These are phyloP conservation scores for Calamus simplicifolius DNA, from an alignment of 176 grass and related monocot species.

Conservation along the genomic window DNA sequence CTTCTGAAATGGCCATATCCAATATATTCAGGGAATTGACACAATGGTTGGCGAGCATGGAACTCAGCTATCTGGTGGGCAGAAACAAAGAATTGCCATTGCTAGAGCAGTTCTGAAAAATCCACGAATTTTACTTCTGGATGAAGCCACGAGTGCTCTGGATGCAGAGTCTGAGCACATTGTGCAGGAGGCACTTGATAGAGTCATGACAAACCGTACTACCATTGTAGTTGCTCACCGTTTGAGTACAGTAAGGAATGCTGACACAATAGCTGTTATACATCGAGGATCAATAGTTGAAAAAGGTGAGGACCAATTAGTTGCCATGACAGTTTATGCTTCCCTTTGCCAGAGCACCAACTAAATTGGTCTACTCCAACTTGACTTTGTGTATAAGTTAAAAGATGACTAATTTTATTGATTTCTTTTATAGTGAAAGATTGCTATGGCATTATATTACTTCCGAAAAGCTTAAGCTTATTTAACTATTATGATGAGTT, in stretches of 20 bases:
- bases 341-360: no score
- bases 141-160: slow-evolving; percentile 87
- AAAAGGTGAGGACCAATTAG: slow-evolving; percentile 46
- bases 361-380: no score
- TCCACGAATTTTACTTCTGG: slow-evolving; percentile 77
- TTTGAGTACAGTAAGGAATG: slow-evolving; percentile 74
- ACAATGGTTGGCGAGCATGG: slow-evolving; percentile 80
- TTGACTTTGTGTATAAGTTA: neutral
- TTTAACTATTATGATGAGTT: no score
- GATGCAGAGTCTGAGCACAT: slow-evolving; percentile 78
- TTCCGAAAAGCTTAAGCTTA: no score
- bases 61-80: slow-evolving; percentile 79
- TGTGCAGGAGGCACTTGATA: slow-evolving; percentile 84
- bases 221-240: slow-evolving; percentile 87
- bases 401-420: neutral
- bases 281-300: slow-evolving; percentile 75
- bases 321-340: neutral
- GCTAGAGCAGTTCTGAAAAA: slow-evolving; percentile 91
- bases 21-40: slow-evolving; percentile 54
- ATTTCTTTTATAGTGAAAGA: neutral
- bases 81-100: slow-evolving; percentile 95
- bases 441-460: no score
- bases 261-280: slow-evolving; percentile 68
- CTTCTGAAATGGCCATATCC: neutral
- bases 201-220: slow-evolving; percentile 72